phyloP scores from a whole-genome alignment of 805 yeast genomes.

The Zygosaccharomyces gambellarensis region DNA sequence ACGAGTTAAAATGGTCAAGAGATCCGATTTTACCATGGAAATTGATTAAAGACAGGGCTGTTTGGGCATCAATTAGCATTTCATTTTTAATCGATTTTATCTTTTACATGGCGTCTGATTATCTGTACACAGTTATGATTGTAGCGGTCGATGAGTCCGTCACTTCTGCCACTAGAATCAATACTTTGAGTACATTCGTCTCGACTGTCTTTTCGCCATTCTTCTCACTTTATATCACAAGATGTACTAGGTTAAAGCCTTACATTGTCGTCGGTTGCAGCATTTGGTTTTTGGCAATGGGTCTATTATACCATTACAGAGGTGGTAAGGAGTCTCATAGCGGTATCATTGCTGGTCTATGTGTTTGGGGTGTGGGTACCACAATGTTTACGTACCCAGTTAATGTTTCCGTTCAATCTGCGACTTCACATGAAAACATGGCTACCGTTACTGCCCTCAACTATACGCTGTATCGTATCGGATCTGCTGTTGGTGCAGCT shows the following conservation, averaged over 20 bases:
- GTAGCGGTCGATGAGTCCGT: conserved; percentile 58
- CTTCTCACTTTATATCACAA: conserved; percentile 49
- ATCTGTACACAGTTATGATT: conserved; percentile 58
- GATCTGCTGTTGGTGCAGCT: conserved; percentile 58
- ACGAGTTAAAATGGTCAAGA: conserved; percentile 54
- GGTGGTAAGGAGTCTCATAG: conserved; percentile 44
- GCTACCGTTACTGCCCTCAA: conserved; percentile 59
- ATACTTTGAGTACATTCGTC: conserved; percentile 57
- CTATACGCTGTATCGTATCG: conserved; percentile 56
- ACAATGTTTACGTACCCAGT: conserved; percentile 64
- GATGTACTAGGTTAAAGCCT: conserved; percentile 49
- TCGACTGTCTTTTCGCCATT: conserved; percentile 57
- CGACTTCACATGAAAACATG: conserved; percentile 61
- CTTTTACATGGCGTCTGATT: conserved; percentile 67
- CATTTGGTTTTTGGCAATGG: conserved; percentile 59
- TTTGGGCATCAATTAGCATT: conserved; percentile 63
- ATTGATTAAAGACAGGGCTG: conserved; percentile 62
- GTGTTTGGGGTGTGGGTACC: conserved; percentile 65
- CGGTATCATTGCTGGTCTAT: conserved; percentile 64
- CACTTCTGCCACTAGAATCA: conserved; percentile 61
- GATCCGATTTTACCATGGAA: conserved; percentile 61
- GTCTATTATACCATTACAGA: conserved; percentile 53
- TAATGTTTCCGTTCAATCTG: conserved; percentile 56
- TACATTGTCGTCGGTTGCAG: conserved; percentile 56
- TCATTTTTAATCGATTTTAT: conserved; percentile 56